A percentile compares a stretch with the other conserved stretches of the same genome.
These are phyloP conservation scores for Phytophthora sojae DNA, from an alignment of 352 stramenopile species.

Conservation along the genomic window DNA sequence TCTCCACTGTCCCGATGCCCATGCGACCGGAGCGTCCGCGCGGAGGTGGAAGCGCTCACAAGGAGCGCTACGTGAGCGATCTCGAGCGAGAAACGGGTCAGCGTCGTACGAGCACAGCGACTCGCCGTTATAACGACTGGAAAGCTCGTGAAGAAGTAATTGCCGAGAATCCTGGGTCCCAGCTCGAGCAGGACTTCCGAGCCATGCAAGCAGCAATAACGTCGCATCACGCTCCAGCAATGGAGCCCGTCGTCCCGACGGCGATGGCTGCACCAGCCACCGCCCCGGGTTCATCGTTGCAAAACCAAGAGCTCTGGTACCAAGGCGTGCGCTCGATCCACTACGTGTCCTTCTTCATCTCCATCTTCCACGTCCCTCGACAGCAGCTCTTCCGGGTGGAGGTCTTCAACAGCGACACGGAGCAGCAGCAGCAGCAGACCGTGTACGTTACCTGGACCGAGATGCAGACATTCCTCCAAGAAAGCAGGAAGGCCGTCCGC, in stretches of 20 bases:
- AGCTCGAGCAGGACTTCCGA: conserved; percentile 63
- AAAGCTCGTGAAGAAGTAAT: conserved; percentile 35
- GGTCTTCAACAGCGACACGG: conserved; percentile 82
- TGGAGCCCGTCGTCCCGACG: conserved; percentile 17
- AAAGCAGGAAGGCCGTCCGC: conserved; percentile 50
- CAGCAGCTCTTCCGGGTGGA: conserved; percentile 77
- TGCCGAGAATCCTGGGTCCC: conserved; percentile 39
- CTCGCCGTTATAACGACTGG: conserved; percentile 47
- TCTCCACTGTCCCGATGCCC: conserved; percentile 43
- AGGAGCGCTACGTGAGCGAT: conserved; percentile 81
- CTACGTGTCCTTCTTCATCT: conserved; percentile 77
- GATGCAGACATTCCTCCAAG: conserved; percentile 61
- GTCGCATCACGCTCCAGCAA: conserved; percentile 9
- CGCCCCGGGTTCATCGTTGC: conserved; percentile 25
- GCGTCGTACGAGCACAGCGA: conserved; percentile 41
- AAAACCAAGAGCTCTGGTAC: conserved; percentile 75
- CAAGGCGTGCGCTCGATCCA: conserved; percentile 71
- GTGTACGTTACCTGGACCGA: conserved; percentile 74
- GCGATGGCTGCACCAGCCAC: conserved; percentile 23
- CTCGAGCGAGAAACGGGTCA: conserved; percentile 75
- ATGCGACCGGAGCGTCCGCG: conserved; percentile 66
- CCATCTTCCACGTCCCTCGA: conserved; percentile 69
- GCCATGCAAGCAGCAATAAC: conserved; percentile 34
- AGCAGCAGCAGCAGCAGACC: conserved; percentile 70
- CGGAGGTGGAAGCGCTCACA: conserved; percentile 58